Percentiles rank a stretch among this genome's conserved stretches.
Evolutionary conservation across 2,329 filamentous ascomycete species (phyloP).

Genomic region (Pseudogymnoascus sp.): DNA sequence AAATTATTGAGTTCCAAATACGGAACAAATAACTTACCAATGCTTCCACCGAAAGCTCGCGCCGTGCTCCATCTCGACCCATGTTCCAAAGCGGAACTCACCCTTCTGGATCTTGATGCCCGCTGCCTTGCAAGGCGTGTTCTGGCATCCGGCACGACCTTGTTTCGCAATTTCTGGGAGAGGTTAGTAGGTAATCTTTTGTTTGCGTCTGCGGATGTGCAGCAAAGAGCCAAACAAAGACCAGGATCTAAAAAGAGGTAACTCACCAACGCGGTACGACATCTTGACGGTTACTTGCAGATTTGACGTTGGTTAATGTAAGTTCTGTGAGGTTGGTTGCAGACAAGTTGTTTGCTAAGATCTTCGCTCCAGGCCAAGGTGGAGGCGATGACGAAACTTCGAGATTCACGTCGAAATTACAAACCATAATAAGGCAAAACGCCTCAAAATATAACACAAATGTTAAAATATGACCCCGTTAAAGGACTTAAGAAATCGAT

Average conservation of each 20-base stretch:
- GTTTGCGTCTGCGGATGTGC: background rate
- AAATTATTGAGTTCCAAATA: background rate
- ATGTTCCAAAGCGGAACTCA: conserved; percentile 66
- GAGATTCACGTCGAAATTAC: background rate
- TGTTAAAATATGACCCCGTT: background rate
- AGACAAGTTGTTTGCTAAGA: background rate
- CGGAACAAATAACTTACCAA: conserved; percentile 51
- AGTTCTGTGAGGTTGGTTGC: background rate
- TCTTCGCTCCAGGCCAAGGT: background rate
- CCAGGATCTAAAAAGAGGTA: conserved; percentile 6
- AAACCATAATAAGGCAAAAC: background rate
- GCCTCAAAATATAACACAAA: background rate
- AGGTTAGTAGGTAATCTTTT: background rate
- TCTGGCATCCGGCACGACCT: conserved; percentile 66
- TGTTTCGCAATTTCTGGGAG: conserved; percentile 58
- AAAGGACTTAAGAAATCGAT: background rate
- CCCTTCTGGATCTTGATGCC: conserved; percentile 68
- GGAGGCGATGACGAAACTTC: background rate
- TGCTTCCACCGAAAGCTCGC: conserved; percentile 72
- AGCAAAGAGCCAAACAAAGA: background rate
- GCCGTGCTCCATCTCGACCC: conserved; percentile 52
- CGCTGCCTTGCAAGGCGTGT: conserved; percentile 61
- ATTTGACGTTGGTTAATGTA: background rate
- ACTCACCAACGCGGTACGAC: conserved; percentile 30
- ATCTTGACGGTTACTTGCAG: conserved; percentile 16